These are phyloP conservation scores for Penicillium longicatenatum DNA, from an alignment of 495 filamentous ascomycete species.

Conservation along the genomic window DNA sequence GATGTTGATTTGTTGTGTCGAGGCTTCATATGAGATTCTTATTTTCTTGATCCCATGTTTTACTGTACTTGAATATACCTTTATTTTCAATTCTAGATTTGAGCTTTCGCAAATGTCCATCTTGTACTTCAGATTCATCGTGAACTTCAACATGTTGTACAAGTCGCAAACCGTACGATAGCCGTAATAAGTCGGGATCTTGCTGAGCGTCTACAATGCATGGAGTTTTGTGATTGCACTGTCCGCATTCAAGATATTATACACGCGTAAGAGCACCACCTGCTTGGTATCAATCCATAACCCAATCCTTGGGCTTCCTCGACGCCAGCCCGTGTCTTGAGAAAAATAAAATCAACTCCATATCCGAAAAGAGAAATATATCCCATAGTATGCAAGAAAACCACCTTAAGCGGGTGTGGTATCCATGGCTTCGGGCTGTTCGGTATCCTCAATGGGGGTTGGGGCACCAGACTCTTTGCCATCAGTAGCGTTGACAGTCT, in stretches of 20 bases:
- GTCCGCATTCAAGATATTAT: background rate
- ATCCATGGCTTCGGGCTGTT: slow-evolving; percentile 23
- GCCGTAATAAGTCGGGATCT: background rate
- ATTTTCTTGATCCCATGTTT: too few species aligned
- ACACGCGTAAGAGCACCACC: background rate
- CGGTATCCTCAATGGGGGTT: slow-evolving; percentile 11
- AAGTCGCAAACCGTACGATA: too few species aligned
- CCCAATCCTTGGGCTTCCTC: background rate
- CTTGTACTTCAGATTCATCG: too few species aligned
- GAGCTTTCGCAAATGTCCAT: too few species aligned
- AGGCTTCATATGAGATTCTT: slow-evolving; percentile 1
- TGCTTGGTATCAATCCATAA: slow-evolving; percentile 3
- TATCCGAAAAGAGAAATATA: background rate
- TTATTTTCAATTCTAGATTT: too few species aligned
- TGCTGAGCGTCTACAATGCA: background rate
- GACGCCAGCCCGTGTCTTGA: background rate
- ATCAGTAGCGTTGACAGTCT: slow-evolving; percentile 12
- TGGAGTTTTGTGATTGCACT: background rate
- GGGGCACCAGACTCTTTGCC: slow-evolving; percentile 18
- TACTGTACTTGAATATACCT: too few species aligned
- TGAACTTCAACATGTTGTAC: too few species aligned
- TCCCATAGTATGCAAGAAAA: background rate
- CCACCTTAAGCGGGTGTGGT: slow-evolving; percentile 11
- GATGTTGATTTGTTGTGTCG: slow-evolving; percentile 7
- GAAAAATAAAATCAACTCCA: background rate